These are phyloP conservation scores for Penicillium sp. DNA, from an alignment of 2,329 filamentous ascomycete genomes.

Conservation along the genomic window DNA sequence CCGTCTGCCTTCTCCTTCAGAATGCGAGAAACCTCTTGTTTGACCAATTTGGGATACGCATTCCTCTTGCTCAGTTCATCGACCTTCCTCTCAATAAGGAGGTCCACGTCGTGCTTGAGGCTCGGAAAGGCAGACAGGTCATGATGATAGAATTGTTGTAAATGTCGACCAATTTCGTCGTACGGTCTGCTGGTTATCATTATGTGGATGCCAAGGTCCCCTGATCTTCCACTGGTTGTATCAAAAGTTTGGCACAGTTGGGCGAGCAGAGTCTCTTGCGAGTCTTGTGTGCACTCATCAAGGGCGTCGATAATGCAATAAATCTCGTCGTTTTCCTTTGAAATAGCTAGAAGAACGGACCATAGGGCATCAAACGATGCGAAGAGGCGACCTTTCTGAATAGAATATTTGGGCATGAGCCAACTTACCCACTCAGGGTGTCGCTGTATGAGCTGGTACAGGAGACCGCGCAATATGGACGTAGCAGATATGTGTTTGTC, in stretches of 20 bases:
- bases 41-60: slow-evolving; percentile 4
- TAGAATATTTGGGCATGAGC: not conserved
- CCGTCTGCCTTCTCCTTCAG: slow-evolving; percentile 25
- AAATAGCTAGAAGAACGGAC: slow-evolving; percentile 18
- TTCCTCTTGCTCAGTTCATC: slow-evolving; percentile 19
- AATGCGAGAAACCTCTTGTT: slow-evolving; percentile 9
- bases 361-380: slow-evolving; percentile 22
- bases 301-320: slow-evolving; percentile 29
- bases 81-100: slow-evolving; percentile 9
- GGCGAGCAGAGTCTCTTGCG: slow-evolving; percentile 21
- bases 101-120: not conserved
- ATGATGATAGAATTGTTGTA: not conserved
- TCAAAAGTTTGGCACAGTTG: slow-evolving; percentile 21
- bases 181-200: slow-evolving; percentile 8
- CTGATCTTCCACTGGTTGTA: not conserved
- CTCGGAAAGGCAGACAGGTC: not conserved
- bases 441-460: not conserved
- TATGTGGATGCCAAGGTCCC: slow-evolving; percentile 1
- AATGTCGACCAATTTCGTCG: slow-evolving; percentile 2
- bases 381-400: slow-evolving; percentile 2
- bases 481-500: not conserved
- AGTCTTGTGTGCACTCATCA: slow-evolving; percentile 27
- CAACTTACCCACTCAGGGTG: not conserved
- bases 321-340: slow-evolving; percentile 4
- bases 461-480: not conserved